These are phyloP conservation scores for Dentipellis fragilis DNA, from an alignment of 768 basidiomycete genomes.

Conservation along the genomic window DNA sequence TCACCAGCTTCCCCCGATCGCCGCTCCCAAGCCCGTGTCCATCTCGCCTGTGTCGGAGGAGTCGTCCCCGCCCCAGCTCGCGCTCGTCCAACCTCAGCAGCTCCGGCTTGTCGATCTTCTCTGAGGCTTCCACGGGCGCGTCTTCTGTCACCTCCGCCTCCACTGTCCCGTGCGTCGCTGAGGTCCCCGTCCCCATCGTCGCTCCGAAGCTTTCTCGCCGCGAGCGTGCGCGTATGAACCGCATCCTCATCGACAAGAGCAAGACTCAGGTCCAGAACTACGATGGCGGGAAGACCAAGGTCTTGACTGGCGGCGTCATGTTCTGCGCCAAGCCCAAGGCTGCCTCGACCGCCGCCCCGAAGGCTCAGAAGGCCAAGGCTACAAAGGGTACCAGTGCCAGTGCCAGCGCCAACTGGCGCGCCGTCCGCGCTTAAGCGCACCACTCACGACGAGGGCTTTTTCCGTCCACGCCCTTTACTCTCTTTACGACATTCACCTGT, in stretches of 20 bases:
- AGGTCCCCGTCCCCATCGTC: constrained; percentile 23
- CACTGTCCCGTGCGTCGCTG: background rate
- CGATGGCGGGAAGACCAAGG: constrained; percentile 82
- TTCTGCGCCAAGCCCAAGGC: constrained; percentile 27
- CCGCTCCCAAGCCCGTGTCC: constrained; percentile 29
- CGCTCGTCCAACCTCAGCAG: constrained; percentile 58
- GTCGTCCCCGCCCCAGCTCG: constrained; percentile 41
- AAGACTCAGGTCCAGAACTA: constrained; percentile 78
- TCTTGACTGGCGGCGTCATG: constrained; percentile 83
- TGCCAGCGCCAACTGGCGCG: constrained; percentile 43
- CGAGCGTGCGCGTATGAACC: constrained; percentile 56
- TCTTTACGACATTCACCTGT: background rate
- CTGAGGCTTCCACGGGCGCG: constrained; percentile 33
- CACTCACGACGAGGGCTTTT: background rate
- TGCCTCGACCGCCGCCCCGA: background rate
- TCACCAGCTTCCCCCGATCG: constrained; percentile 45
- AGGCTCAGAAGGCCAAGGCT: too few species aligned
- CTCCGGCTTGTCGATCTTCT: constrained; percentile 62
- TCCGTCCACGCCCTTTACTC: background rate
- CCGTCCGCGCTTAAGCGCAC: constrained; percentile 30
- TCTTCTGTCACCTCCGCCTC: constrained; percentile 31
- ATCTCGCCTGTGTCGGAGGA: constrained; percentile 49
- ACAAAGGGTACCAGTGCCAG: background rate
- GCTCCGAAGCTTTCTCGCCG: constrained; percentile 48
- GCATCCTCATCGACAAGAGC: constrained; percentile 63